A percentile compares a stretch with the other conserved stretches of the same genome.
Conservation (phyloP, 2,329 filamentous ascomycete species). For the Pseudocercospora eumusae region DNA sequence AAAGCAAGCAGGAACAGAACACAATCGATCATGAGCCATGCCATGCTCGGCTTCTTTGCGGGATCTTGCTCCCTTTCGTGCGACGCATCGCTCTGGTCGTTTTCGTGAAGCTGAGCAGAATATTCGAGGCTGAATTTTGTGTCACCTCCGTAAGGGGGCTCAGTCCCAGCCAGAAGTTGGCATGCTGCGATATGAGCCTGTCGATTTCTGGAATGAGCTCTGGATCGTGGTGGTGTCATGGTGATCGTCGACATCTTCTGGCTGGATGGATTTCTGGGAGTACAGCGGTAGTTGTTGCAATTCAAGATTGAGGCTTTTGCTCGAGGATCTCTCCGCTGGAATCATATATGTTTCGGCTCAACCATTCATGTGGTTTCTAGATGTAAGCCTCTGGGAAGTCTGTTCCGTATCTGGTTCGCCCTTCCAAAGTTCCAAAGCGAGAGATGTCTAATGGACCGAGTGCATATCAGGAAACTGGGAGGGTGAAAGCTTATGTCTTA, state of each 20-base stretch:
- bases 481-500: not conserved
- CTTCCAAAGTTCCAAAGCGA: no score
- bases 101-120: not conserved
- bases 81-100: not conserved
- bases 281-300: not conserved
- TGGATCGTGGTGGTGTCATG: not conserved
- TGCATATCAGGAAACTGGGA: not conserved
- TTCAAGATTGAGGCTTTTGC: not conserved
- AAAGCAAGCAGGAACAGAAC: not conserved
- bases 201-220: not conserved
- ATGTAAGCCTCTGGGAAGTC: not conserved
- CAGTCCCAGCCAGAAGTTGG: not conserved
- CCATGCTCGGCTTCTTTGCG: not conserved
- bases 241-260: not conserved
- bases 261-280: not conserved
- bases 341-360: not conserved
- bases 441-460: not conserved
- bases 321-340: not conserved
- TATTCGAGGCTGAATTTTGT: not conserved
- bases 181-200: not conserved
- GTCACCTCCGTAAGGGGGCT: not conserved
- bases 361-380: not conserved
- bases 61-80: not conserved
- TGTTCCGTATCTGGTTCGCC: not conserved
- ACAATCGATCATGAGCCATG: conserved; percentile 2